Conservation (phyloP, 805 yeast genomes). For the Lipomyces spencermartinsiae region DNA sequence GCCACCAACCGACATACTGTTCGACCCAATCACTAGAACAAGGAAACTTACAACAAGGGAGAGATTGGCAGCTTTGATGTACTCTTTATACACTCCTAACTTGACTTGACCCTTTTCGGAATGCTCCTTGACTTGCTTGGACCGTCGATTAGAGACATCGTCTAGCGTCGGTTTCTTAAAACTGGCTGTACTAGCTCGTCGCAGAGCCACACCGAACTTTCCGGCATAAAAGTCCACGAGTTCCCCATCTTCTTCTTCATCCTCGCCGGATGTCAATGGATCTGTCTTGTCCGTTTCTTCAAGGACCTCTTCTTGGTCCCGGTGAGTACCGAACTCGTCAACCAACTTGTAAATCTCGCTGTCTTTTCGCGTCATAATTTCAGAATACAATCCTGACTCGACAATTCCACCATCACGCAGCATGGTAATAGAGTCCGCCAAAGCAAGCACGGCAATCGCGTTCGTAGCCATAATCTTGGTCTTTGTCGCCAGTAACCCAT, state of each 20-base stretch:
- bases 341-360: slow-evolving; percentile 33
- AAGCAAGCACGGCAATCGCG: slow-evolving; percentile 77
- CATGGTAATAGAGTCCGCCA: slow-evolving; percentile 73
- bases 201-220: slow-evolving; percentile 44
- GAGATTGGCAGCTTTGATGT: slow-evolving; percentile 87
- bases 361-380: slow-evolving; percentile 35
- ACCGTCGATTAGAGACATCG: slow-evolving; percentile 34
- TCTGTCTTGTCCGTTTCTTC: slow-evolving; percentile 16
- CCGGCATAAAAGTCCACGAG: slow-evolving; percentile 14
- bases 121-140: slow-evolving; percentile 61
- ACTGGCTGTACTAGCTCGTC: slow-evolving; percentile 71
- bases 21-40: slow-evolving; percentile 50
- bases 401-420: slow-evolving; percentile 56
- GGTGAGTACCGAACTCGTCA: slow-evolving; percentile 31
- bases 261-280: slow-evolving; percentile 21
- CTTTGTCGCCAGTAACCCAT: slow-evolving; percentile 75
- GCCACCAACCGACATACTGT: slow-evolving; percentile 48
- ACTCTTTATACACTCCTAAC: slow-evolving; percentile 80
- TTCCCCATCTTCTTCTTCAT: slow-evolving; percentile 21
- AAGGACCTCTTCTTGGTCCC: slow-evolving; percentile 6
- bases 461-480: slow-evolving; percentile 85
- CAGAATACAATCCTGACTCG: slow-evolving; percentile 47
- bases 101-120: slow-evolving; percentile 93
- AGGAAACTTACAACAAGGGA: slow-evolving; percentile 65
- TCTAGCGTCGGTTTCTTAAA: slow-evolving; percentile 48